Percentiles rank a stretch among this genome's conserved stretches.
These are phyloP conservation scores for Aphanocladium album DNA, from an alignment of 2,329 filamentous ascomycete species.

Conservation along the genomic window DNA sequence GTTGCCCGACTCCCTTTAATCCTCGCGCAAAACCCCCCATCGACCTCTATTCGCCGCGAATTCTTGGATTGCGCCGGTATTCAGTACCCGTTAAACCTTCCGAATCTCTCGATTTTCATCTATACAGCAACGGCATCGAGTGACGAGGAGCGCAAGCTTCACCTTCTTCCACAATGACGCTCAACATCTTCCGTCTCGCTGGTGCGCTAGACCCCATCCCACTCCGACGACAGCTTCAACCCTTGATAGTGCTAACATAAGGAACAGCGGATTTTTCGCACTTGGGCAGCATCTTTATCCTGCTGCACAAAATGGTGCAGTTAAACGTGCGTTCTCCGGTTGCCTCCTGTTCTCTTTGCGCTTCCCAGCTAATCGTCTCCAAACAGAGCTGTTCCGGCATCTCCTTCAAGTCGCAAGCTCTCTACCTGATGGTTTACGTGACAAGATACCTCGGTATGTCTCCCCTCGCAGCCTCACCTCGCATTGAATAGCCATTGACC, in stretches of 20 bases:
- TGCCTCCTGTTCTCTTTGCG: background rate
- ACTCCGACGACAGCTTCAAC: background rate
- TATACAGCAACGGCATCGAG: background rate
- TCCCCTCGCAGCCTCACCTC: background rate
- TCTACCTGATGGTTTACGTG: constrained; percentile 91
- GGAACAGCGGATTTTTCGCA: constrained; percentile 85
- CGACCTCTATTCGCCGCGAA: background rate
- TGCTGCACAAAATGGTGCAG: constrained; percentile 93
- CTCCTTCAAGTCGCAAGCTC: constrained; percentile 96
- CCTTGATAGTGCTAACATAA: constrained; percentile 18
- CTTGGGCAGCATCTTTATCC: constrained; percentile 85
- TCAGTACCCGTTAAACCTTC: background rate
- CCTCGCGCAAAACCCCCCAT: constrained; percentile 1
- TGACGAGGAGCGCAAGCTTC: constrained; percentile 4
- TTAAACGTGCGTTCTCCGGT: constrained; percentile 63
- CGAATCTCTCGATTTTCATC: background rate
- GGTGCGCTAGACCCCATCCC: constrained; percentile 34
- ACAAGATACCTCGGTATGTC: constrained; percentile 81
- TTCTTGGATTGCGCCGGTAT: background rate
- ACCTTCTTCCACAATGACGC: constrained; percentile 33
- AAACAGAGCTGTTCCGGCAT: constrained; percentile 98
- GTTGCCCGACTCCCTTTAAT: constrained; percentile 5
- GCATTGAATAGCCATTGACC: constrained; percentile 3
- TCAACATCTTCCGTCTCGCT: constrained; percentile 55
- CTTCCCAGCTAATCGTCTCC: constrained; percentile 21